phyloP scores from a whole-genome alignment of 2,329 filamentous ascomycete species.

The Pestalotiopsis sp. region DNA sequence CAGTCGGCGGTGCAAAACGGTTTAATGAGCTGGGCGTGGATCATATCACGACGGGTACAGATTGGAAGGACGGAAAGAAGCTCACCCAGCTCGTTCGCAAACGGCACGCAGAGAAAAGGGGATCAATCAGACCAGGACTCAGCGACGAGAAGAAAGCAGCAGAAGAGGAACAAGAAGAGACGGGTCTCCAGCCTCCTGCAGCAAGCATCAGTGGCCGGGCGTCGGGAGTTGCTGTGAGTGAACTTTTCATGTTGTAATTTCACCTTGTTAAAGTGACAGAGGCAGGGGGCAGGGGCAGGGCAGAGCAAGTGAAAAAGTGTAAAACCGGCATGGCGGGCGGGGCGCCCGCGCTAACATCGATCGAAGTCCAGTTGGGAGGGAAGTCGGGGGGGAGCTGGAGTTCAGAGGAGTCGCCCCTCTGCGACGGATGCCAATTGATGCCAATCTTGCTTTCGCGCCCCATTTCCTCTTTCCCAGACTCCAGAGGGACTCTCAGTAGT shows the following conservation, averaged over 20 bases:
- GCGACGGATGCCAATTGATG: neutral
- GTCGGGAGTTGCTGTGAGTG: neutral
- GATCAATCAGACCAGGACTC: neutral
- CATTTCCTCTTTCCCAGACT: neutral
- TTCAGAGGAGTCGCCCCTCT: neutral
- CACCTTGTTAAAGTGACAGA: neutral
- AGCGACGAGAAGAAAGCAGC: neutral
- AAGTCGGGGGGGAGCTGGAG: too few relatives aligned
- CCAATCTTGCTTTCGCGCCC: neutral
- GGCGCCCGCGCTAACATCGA: neutral
- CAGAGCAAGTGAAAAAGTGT: neutral
- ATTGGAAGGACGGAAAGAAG: neutral
- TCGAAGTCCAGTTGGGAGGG: neutral
- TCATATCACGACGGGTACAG: neutral
- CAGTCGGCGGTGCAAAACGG: neutral
- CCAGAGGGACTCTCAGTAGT: neutral
- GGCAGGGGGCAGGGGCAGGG: neutral
- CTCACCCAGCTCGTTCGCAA: neutral
- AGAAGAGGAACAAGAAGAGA: neutral
- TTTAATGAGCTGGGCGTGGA: neutral
- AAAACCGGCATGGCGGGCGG: neutral
- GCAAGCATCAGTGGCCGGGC: neutral
- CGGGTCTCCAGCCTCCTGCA: conserved; percentile 1
- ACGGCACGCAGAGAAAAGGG: neutral
- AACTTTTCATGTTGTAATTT: neutral